Base-by-base conservation (phyloP, 1,284 basidiomycete genomes). In the Mycena citricolor region DNA sequence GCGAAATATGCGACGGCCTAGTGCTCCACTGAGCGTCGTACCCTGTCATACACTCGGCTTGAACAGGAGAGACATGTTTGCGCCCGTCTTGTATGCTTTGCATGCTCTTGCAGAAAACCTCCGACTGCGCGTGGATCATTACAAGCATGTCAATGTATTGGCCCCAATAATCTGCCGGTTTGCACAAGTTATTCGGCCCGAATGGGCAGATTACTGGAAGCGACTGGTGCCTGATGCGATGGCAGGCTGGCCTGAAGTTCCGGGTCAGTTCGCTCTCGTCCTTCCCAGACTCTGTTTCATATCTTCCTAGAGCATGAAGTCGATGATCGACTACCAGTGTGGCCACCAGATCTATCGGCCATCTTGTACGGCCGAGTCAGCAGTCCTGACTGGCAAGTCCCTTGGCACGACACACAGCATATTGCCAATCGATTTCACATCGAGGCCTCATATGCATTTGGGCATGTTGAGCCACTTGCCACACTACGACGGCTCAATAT, bases 191-290 rank as follows among this genome's bases (percentile, higher is more conserved):
- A 76, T 88, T 5, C 75, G 85, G 20, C 76, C 77, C 0, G 88
- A 90, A 57, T 97, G 92, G 89, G 76, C 79, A 2, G 92, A 95
- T 61, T 93, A 92, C 59, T 91, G 90, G 87, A 83, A 83, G 52
- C 75, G 90, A 6, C 65, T 90, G 21, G 78, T 81, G 56, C 88
- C 90, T 1, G 71, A 75, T 33, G 71, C 74, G 16, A 64, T 74
- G 52, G 61, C 69, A 22, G 58, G 64, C 16, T 89, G 86, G 86
- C 76, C 77, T 23, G 61, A 68, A 42, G 60, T 82, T 81, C 55
- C 47, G 74, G 65, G 7, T 25, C 40, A 19, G n/a, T 10, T 36
- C 29, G 19, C 23, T 21, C 46, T 31, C 26, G 28, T 17, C 11
- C 39, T 12, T 19, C 34, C 41, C 30, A 19, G 14, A 25, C 23